Evolutionary conservation across 1,284 basidiomycete species (phyloP), one percentile per base, ranked within the genome.

Genomic region (Cryptococcus amylolentus): DNA sequence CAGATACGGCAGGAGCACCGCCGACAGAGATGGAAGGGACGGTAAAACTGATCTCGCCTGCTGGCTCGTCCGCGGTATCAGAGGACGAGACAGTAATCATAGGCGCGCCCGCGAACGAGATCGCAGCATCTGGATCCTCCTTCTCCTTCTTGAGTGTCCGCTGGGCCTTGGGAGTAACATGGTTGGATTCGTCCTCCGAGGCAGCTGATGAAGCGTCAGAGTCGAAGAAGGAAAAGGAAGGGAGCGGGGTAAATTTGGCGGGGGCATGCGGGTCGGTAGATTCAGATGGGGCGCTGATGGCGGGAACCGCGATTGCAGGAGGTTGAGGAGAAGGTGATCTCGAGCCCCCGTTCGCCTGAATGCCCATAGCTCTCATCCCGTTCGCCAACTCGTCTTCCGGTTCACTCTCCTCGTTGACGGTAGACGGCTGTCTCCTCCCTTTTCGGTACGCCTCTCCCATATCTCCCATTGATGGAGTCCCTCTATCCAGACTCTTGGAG

Each of bases 401-500:
- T 10, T 35, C 51, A 63, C 42, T 5, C 27, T 50, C 63, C 28
- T 64, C 59, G 16, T 43, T 54, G 8, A 68, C 68, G 2, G 57
- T 56, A 2, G 66, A 68, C 16, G 68, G 67, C 47, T 67, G 68
- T 40, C 54, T 65, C 28, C 67, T 39, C 40, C 47, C 48, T 18
- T 48, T 54, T 13, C 40, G 52, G 13, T 35, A 10, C 31, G 46
- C 46, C 10, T 43, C 51, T 0, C 56, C 57, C 13, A 64, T 49
- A 23, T 54, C 60, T 16, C 41, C 43, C 0, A 49, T 45, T 2
- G 44, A 44, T 51, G 61, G 57, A 10, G 52, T 35, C 5, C 75
- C 73, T 38, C 73, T 58, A 52, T 75, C 75, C 16, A 76, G 54
- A 56, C 71, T 73, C 44, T 61, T 67, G 27, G 72, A 72, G 23